Conservation (phyloP, 2,329 filamentous ascomycete species). For the Pseudocercospora fuligena region DNA sequence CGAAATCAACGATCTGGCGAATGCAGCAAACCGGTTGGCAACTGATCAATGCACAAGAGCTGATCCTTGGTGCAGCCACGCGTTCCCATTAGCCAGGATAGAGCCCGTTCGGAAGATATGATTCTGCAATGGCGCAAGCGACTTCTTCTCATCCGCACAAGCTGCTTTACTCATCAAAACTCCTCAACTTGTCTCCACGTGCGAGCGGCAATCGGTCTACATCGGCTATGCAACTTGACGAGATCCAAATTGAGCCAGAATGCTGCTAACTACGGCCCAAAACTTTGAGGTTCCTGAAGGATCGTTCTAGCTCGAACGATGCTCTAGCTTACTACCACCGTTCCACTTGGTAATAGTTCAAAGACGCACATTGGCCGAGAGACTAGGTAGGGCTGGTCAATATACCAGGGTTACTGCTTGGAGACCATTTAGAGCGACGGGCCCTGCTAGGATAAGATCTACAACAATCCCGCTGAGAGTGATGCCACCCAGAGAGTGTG, state of each 20-base stretch:
- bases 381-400: conserved; percentile 5
- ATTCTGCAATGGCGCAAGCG: not conserved
- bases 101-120: not conserved
- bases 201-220: not conserved
- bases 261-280: not conserved
- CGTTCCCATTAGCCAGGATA: conserved; percentile 7
- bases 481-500: conserved; percentile 1
- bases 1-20: not conserved
- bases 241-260: not conserved
- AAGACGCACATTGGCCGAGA: not conserved
- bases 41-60: not conserved
- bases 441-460: not conserved
- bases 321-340: not conserved
- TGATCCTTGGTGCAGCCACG: conserved; percentile 6
- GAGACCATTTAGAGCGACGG: not conserved
- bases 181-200: not conserved
- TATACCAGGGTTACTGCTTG: conserved; percentile 2
- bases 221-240: conserved; percentile 9
- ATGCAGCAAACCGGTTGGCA: conserved; percentile 1
- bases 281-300: conserved; percentile 2
- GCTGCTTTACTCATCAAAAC: not conserved
- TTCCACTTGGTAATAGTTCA: not conserved
- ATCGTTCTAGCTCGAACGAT: not conserved
- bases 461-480: not conserved
- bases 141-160: not conserved